Evolutionary conservation across 495 filamentous ascomycete species (phyloP).

Genomic region (Neurospora sp.): DNA sequence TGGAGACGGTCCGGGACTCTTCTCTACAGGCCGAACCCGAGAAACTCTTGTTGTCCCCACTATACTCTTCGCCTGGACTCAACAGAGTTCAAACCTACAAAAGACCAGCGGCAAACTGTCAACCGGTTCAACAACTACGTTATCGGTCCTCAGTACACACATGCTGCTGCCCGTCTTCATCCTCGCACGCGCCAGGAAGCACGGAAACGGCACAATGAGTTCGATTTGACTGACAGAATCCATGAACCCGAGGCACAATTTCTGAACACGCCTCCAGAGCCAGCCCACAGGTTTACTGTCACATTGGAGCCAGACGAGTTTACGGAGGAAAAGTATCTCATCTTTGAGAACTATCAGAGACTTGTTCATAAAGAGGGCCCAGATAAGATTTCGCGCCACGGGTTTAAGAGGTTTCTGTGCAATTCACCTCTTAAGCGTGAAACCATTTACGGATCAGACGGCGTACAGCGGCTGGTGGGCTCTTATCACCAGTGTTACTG

Average conservation of each 20-base stretch:
- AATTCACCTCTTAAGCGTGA: constrained; percentile 56
- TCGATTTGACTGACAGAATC: constrained; percentile 61
- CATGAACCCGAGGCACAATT: constrained; percentile 51
- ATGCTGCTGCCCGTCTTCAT: constrained; percentile 59
- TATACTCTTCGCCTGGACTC: constrained; percentile 85
- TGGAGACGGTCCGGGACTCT: constrained; percentile 79
- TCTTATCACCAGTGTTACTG: constrained; percentile 96
- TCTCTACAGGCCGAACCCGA: constrained; percentile 86
- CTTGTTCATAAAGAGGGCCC: constrained; percentile 66
- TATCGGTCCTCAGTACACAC: constrained; percentile 66
- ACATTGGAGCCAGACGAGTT: constrained; percentile 69
- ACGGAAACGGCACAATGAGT: constrained; percentile 58
- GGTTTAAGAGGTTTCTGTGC: constrained; percentile 83
- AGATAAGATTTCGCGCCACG: constrained; percentile 51
- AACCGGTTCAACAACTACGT: constrained; percentile 87
- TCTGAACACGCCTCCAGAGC: constrained; percentile 49
- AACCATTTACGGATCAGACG: constrained; percentile 32
- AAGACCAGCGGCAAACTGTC: constrained; percentile 76
- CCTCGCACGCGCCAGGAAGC: constrained; percentile 77
- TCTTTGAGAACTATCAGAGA: constrained; percentile 83
- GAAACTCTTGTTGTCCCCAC: constrained; percentile 82
- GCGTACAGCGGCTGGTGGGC: constrained; percentile 53
- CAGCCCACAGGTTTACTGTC: constrained; percentile 69
- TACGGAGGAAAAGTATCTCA: constrained; percentile 75
- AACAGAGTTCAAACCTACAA: constrained; percentile 54